A percentile compares a stretch with the other conserved stretches of the same genome.
Evolutionary conservation across 495 filamentous ascomycete genomes (phyloP).

Genomic region (Bombardia bombarda): DNA sequence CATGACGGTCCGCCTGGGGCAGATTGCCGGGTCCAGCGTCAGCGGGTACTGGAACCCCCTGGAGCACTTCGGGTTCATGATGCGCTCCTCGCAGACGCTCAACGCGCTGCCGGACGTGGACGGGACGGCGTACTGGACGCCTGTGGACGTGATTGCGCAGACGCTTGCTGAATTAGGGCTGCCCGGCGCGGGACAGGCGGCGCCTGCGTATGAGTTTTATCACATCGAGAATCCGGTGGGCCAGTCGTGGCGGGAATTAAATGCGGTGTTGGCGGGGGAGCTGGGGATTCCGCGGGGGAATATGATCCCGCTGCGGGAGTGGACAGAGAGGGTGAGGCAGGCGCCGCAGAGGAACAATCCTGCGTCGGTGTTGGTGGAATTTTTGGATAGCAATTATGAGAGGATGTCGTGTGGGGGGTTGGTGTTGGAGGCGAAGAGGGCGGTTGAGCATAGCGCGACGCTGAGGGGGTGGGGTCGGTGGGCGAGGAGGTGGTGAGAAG

Average conservation of each 20-base stretch:
- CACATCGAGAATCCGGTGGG: conserved; percentile 49
- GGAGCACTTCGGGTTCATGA: conserved; percentile 41
- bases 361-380: conserved; percentile 34
- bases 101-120: conserved; percentile 34
- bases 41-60: conserved; percentile 46
- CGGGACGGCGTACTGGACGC: conserved; percentile 39
- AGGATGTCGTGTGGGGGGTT: conserved; percentile 48
- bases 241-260: conserved; percentile 40
- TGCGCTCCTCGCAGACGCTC: conserved; percentile 45
- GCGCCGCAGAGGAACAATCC: conserved; percentile 38
- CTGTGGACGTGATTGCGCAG: conserved; percentile 38
- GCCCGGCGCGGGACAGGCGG: not conserved
- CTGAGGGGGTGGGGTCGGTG: conserved; percentile 28
- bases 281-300: conserved; percentile 34
- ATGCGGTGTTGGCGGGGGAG: conserved; percentile 30
- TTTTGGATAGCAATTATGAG: conserved; percentile 43
- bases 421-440: conserved; percentile 31
- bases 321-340: conserved; percentile 37
- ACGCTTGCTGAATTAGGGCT: conserved; percentile 32
- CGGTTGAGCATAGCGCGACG: conserved; percentile 35
- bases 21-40: conserved; percentile 40
- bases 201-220: conserved; percentile 39
- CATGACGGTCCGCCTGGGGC: conserved; percentile 39
- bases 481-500: conserved; percentile 28
- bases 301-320: conserved; percentile 38